Percentiles rank a stretch among this genome's conserved stretches.
Conservation (phyloP, 1,139 yeast species). For the Candida pseudoviswanathii region DNA sequence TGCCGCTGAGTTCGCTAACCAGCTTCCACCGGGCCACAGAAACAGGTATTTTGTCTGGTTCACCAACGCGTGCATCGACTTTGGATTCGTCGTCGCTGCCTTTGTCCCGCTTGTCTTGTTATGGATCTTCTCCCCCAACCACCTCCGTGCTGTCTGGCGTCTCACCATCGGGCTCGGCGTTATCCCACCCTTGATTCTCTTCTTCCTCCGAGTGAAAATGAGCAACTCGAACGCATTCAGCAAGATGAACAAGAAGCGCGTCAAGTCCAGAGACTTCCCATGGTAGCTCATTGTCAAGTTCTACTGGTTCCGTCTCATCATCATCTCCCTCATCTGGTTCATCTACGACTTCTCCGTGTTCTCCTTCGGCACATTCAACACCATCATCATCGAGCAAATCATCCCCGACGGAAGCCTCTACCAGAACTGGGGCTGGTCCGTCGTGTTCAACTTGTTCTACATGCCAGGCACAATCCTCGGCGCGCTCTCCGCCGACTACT, state of each 20-base stretch:
- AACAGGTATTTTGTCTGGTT: slow-evolving; percentile 89
- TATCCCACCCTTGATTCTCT: slow-evolving; percentile 76
- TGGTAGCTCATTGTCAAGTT: slow-evolving; percentile 68
- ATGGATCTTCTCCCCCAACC: slow-evolving; percentile 74
- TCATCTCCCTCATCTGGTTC: slow-evolving; percentile 84
- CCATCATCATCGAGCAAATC: slow-evolving; percentile 60
- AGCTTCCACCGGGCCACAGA: slow-evolving; percentile 76
- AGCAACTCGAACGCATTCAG: slow-evolving; percentile 70
- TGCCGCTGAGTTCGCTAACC: slow-evolving; percentile 85
- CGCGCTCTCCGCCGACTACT: slow-evolving; percentile 73
- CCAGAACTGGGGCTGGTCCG: slow-evolving; percentile 89
- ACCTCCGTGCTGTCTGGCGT: slow-evolving; percentile 87
- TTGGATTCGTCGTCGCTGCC: slow-evolving; percentile 80
- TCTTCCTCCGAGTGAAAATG: slow-evolving; percentile 74
- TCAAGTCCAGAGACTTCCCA: slow-evolving; percentile 52
- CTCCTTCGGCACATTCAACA: slow-evolving; percentile 82
- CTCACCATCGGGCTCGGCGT: slow-evolving; percentile 89
- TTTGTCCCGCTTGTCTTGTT: slow-evolving; percentile 84
- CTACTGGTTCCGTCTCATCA: slow-evolving; percentile 76
- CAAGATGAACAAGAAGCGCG: slow-evolving; percentile 68
- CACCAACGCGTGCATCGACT: slow-evolving; percentile 84
- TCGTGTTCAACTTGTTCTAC: slow-evolving; percentile 82
- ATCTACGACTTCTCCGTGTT: slow-evolving; percentile 85
- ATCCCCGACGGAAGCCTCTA: slow-evolving; percentile 53
- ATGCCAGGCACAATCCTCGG: slow-evolving; percentile 91